These are phyloP conservation scores for Annulohypoxylon moriforme DNA, from an alignment of 495 filamentous ascomycete genomes.

Conservation along the genomic window DNA sequence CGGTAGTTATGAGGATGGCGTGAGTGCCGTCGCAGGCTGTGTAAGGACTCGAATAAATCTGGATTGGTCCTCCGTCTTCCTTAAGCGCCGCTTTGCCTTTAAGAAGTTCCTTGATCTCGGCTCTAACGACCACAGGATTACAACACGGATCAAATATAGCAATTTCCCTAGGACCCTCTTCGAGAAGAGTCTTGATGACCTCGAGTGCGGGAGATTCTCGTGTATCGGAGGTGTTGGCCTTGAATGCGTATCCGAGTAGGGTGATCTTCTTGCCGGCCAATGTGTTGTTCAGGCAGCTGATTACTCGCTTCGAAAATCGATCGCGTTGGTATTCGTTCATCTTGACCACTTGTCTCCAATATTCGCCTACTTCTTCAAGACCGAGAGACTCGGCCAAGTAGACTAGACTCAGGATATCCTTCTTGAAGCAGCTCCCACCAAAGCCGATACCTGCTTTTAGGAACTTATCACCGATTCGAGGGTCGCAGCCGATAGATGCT, in stretches of 20 bases:
- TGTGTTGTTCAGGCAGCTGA: slow-evolving; percentile 74
- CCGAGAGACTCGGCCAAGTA: slow-evolving; percentile 78
- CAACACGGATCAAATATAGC: slow-evolving; percentile 81
- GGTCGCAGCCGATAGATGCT: slow-evolving; percentile 75
- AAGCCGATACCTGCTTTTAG: slow-evolving; percentile 83
- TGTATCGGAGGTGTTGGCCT: slow-evolving; percentile 83
- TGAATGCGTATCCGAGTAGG: slow-evolving; percentile 83
- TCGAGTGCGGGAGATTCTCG: slow-evolving; percentile 77
- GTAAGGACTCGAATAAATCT: slow-evolving; percentile 61
- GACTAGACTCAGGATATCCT: slow-evolving; percentile 80
- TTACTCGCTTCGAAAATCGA: slow-evolving; percentile 72
- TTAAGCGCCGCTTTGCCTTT: slow-evolving; percentile 44
- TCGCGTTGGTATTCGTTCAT: slow-evolving; percentile 83
- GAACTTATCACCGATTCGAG: slow-evolving; percentile 76
- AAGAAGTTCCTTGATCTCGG: slow-evolving; percentile 57
- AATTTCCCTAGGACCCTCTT: slow-evolving; percentile 71
- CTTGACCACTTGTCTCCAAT: slow-evolving; percentile 77
- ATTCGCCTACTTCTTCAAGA: slow-evolving; percentile 77
- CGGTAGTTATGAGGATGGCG: slow-evolving; percentile 71
- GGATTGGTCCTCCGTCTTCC: slow-evolving; percentile 54
- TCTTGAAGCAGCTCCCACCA: slow-evolving; percentile 86
- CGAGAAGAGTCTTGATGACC: slow-evolving; percentile 71
- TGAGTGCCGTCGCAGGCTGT: slow-evolving; percentile 63
- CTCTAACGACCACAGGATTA: slow-evolving; percentile 52
- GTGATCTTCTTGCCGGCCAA: slow-evolving; percentile 77